Evolutionary conservation across 2,329 filamentous ascomycete species (phyloP), one percentile per base, ranked within the genome.

Genomic region (Botryotinia narcissicola): DNA sequence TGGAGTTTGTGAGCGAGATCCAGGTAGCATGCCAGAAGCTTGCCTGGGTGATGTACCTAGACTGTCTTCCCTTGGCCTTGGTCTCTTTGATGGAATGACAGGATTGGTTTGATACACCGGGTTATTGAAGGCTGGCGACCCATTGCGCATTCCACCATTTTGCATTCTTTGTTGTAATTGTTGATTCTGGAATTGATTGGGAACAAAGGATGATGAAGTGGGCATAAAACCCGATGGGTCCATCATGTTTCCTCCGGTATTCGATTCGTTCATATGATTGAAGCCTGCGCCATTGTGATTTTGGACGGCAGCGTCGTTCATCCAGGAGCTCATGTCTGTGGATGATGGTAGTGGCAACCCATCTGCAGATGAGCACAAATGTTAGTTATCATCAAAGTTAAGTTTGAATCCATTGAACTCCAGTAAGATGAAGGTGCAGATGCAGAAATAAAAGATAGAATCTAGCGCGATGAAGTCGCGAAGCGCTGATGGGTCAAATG

Each of bases 1-100:
- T 48, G 95, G 95, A 44, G 95, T 98, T 81, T 97, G 95, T 78
- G 95, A 95, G 83, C 95, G 93, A 83, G 95, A 97, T 37, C 89
- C 90, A 67, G 93, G 92, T 44, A 94, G 83, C 84, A 92, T 92
- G 76, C 89, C 89, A 8, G 91, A 88, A 73, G 91, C 90, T 80
- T 91, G 92, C 80, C 91, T 88, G 71, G 95, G 94, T 46, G 94
- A 97, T 81, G 92, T 91, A 77, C 91, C 91, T 80, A 96, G 87
- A 80, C 91, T 95, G 82, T 98, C 95, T 83, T 97, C 94, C 81
- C 89, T 86, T 70, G 92, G 92, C 64, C 93, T 89, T 71, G 93
- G 89, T 80, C 96, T 90, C 84, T 98, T 99, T 35, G 95, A 95
- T 74, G 95, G 95, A 78, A 97, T 91, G 80, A 97, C 90, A 66